Evolutionary conservation across 2,329 filamentous ascomycete species (phyloP), one percentile per base, ranked within the genome.

Genomic region (Alternaria atra): DNA sequence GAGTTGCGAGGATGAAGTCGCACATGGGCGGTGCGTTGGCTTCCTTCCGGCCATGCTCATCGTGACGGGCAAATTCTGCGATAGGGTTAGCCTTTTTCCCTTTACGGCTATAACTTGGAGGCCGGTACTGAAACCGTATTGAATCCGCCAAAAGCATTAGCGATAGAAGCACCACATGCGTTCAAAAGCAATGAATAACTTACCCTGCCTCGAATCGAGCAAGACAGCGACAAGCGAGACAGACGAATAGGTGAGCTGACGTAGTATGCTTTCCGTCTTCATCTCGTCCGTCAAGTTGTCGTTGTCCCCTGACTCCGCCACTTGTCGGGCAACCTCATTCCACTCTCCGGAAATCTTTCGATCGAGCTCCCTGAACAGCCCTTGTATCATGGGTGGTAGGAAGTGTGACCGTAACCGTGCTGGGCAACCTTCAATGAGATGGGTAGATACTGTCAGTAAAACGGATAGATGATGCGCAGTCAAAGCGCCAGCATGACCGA

Each of bases 181-280:
- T 12, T 23, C 8, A 51, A 2, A 52, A 46, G n/a, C 3, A 34
- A 34, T 35, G 7, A 13, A 29, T 40, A 29, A 62, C 69, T 58
- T 65, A 76, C 74, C 75, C 52, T 77, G 72, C 48, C 73, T 61
- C 7, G 93, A 91, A 75, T 97, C 94, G 23, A 99, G 84, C 70
- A 98, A 89, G 68, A 93, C 91, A 7, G 93, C 92, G 64, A 97
- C 91, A 85, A 98, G 93, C 70, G 95, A 90, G 30, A 97, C 93
- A 1, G 94, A 92, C 4, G 93, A 93, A 78, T 96, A 95, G 0
- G 94, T 97, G 51, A 98, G 85, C 76, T 97, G 93, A 20, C 95
- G 89, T 46, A 99, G 82, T 30, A 99, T 96, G 73, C 94, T 98
- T 78, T 99, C 95, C 6, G 92, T 90, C 80, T 97, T 97, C 95